Base-by-base conservation (phyloP, 2,329 filamentous ascomycete genomes). In the Xylaria sp. region DNA sequence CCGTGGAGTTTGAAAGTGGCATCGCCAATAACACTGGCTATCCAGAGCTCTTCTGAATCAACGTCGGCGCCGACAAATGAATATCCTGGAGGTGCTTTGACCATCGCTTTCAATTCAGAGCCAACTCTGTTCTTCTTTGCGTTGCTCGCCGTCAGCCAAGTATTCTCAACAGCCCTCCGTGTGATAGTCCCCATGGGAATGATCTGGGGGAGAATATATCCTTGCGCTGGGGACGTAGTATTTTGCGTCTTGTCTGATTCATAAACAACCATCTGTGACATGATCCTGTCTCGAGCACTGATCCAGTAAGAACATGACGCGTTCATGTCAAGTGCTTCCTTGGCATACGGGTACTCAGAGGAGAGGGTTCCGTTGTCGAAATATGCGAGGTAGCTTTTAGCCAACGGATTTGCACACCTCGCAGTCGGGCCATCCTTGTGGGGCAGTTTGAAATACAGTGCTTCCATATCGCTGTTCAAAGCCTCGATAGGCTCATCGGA, bases 251-350 rank as follows among this genome's bases (percentile, higher is more conserved):
- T 69, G 71, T 97, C 90, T 41, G 90, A 85, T 68, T 94, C 86
- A 78, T 97, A 98, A 0, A 99, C 92, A 1, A 97, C 94, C 86
- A 98, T 93, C 77, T 99, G 96, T n/a, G 91, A 92, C 86, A 84
- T 95, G 81, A 99, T 99, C 59, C 96, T 87, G 77, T 97, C 94
- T 70, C 96, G 88, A 18, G 96, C 94, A 76, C 94, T 97, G 75
- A 99, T 98, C 96, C 97, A 99, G 81, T 99, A 99, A 0, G 95
- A 98, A 79, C 97, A 99, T 0, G 94, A 97, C 0, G 96, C 94
- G 75, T 99, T 99, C 96, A 99, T 99, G 75, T 98, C 92, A 52
- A 99, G 84, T 0, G 97, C 96, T 79, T 97, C 94, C 77, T 97
- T 98, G 0, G 96, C 96, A 76, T 98, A 95, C 0, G 90, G 80